Base-by-base conservation (phyloP, 257 asterid genomes). In the Solanum virginianum region DNA sequence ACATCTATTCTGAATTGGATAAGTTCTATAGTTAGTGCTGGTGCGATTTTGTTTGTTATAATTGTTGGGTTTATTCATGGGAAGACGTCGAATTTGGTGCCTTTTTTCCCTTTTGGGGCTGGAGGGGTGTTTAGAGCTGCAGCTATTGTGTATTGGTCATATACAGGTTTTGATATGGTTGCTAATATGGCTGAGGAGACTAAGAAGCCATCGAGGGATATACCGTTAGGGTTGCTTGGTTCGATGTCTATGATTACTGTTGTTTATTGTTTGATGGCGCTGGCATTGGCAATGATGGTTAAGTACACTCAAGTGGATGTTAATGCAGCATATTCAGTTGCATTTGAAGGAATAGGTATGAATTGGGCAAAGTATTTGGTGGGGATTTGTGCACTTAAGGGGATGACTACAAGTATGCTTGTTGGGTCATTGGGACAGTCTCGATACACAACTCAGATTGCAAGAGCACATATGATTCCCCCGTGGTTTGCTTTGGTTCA, bases 111-210 rank as follows among this genome's bases (percentile, higher is more conserved):
- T 0, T 87, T 79, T 55, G 99, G 99, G 6, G 90, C 94, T 0
- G 89, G 89, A 22, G 98, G 99, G 11, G 92, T 92, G 22, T 92
- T 96, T 88, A 89, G 92, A 3, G 98, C 99, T 16, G 94, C 98
- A 10, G 98, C 99, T 2, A 93, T 95, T 2, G 98, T 96, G 74
- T 96, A 86, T 85, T 96, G 99, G 99, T 96, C 99, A 4, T 96
- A 96, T 60, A 94, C 98, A 0, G 99, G 99, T 26, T 96, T 96
- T 24, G 99, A 96, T 66, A 92, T 94, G 95, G 98, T 96, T 59
- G 98, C 99, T 8, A 94, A 94, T 10, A 93, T 96, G 99, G 99
- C 99, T 11, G 99, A 96, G 82, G 99, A 96, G 89, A 96, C 97
- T 12, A 93, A 91, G 80, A 94, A 89, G 41, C 99, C 99, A 4